Evolutionary conservation across 1,284 basidiomycete species (phyloP).

Genomic region (Cystobasidiaceae sp.): DNA sequence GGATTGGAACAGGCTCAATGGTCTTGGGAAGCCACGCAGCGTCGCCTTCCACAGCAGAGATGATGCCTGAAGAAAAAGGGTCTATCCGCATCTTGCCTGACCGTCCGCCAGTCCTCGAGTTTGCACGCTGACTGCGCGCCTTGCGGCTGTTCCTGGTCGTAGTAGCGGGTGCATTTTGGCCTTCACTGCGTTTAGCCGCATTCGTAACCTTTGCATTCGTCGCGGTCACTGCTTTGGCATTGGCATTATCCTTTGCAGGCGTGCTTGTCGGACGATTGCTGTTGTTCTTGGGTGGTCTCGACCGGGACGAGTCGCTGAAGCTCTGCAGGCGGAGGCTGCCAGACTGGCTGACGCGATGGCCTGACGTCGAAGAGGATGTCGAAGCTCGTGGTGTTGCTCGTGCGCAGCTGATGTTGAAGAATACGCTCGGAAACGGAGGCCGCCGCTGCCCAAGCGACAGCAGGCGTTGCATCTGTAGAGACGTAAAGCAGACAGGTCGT

Average conservation of each 20-base stretch:
- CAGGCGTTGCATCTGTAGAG: constrained; percentile 24
- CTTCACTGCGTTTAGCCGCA: too few species aligned
- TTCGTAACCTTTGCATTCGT: too few species aligned
- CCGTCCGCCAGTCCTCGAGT: not conserved
- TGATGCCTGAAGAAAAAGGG: not conserved
- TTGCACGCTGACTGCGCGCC: constrained; percentile 15
- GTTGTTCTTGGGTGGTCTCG: constrained; percentile 24
- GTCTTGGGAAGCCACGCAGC: constrained; percentile 4
- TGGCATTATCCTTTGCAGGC: too few species aligned
- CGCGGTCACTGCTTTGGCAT: too few species aligned
- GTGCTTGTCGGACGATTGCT: not conserved
- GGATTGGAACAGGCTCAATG: constrained; percentile 16
- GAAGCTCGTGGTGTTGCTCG: too few species aligned
- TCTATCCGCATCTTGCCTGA: constrained; percentile 7
- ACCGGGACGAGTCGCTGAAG: constrained; percentile 26
- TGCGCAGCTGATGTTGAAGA: constrained; percentile 12
- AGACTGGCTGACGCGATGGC: too few species aligned
- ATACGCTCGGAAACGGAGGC: constrained; percentile 23
- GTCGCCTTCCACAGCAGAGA: not conserved
- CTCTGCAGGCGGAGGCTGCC: not conserved
- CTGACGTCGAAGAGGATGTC: too few species aligned
- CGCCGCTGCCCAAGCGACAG: constrained; percentile 27
- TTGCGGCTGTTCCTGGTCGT: too few species aligned
- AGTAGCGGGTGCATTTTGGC: too few species aligned
- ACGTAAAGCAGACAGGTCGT: not conserved